Conservation (phyloP, 352 stramenopile genomes). For the Globisporangium canariense region DNA sequence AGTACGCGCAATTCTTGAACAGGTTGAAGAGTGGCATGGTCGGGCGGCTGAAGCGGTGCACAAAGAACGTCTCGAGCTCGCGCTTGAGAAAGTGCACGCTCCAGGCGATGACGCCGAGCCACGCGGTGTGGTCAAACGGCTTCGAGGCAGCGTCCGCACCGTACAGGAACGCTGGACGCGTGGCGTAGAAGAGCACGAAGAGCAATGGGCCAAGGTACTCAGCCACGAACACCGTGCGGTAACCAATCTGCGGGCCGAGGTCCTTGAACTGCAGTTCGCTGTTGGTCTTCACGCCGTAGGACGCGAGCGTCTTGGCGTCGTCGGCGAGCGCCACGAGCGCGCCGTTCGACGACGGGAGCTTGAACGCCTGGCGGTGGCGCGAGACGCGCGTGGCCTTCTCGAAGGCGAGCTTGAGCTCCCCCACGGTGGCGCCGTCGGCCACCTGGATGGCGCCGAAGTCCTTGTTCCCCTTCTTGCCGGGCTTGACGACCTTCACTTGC, state of each 20-base stretch:
- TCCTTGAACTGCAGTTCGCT: constrained; percentile 72
- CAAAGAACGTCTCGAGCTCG: constrained; percentile 86
- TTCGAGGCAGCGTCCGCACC: constrained; percentile 35
- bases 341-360: constrained; percentile 34
- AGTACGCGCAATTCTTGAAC: constrained; percentile 91
- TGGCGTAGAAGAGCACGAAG: constrained; percentile 79
- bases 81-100: constrained; percentile 85
- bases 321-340: constrained; percentile 49
- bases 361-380: constrained; percentile 61
- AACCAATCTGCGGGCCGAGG: constrained; percentile 84
- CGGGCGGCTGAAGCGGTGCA: constrained; percentile 84
- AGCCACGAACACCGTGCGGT: constrained; percentile 84
- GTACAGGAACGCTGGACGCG: constrained; percentile 72
- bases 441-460: constrained; percentile 49
- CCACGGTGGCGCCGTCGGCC: constrained; percentile 35
- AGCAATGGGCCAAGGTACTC: constrained; percentile 86
- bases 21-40: constrained; percentile 89
- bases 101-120: constrained; percentile 63
- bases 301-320: constrained; percentile 50
- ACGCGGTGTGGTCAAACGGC: constrained; percentile 40
- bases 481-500: constrained; percentile 62
- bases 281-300: constrained; percentile 52
- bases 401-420: constrained; percentile 56
- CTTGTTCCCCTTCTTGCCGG: constrained; percentile 48
- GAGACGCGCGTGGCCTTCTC: constrained; percentile 45